Percentiles rank a stretch among this genome's conserved stretches.
These are phyloP conservation scores for Zygosaccharomyces pseudobailii DNA, from an alignment of 1,139 yeast species.

Conservation along the genomic window DNA sequence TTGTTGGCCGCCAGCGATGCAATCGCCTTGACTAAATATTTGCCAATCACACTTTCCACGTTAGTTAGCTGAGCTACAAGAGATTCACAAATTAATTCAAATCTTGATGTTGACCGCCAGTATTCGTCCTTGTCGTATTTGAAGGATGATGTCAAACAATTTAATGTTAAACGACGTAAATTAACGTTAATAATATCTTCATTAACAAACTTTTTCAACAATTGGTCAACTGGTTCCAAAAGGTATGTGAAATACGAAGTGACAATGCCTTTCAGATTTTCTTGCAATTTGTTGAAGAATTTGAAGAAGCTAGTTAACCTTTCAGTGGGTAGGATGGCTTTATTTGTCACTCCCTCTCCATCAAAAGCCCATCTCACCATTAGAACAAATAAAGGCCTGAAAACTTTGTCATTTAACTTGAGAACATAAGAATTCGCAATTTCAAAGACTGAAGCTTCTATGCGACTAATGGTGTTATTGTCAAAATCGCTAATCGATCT, in stretches of 20 bases:
- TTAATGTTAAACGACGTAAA: slow-evolving; percentile 65
- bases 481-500: slow-evolving; percentile 56
- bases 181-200: slow-evolving; percentile 41
- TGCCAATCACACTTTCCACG: slow-evolving; percentile 67
- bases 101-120: slow-evolving; percentile 87
- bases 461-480: slow-evolving; percentile 69
- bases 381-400: slow-evolving; percentile 85
- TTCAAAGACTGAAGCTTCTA: slow-evolving; percentile 70
- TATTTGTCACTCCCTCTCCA: slow-evolving; percentile 60
- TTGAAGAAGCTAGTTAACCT: slow-evolving; percentile 74
- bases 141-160: slow-evolving; percentile 71
- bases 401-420: slow-evolving; percentile 88
- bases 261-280: slow-evolving; percentile 76
- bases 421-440: slow-evolving; percentile 75
- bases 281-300: slow-evolving; percentile 80
- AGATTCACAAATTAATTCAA: slow-evolving; percentile 60
- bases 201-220: slow-evolving; percentile 47
- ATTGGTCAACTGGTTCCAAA: slow-evolving; percentile 59
- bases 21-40: slow-evolving; percentile 73
- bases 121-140: slow-evolving; percentile 89
- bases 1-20: slow-evolving; percentile 66
- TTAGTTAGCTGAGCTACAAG: slow-evolving; percentile 61
- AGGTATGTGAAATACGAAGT: slow-evolving; percentile 85
- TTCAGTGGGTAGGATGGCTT: slow-evolving; percentile 44
- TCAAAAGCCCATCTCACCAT: slow-evolving; percentile 91